Base-by-base conservation (phyloP, 2,329 filamentous ascomycete species). In the Trichoderma citrinoviride region DNA sequence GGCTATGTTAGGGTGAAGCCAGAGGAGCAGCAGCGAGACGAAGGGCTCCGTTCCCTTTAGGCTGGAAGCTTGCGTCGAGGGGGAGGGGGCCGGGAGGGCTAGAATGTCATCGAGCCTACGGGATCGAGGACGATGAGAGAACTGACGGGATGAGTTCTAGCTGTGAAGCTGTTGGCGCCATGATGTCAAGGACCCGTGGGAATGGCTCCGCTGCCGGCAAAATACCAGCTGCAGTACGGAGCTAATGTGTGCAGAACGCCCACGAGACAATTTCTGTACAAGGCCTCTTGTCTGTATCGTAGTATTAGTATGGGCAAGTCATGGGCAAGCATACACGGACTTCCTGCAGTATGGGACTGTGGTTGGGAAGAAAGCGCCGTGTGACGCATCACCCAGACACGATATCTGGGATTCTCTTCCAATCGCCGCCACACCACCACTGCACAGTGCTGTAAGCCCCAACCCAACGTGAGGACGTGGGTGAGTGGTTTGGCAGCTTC, bases 131-230 rank as follows among this genome's bases (percentile, higher is more conserved):
- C 33, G 37, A 61, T 52, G 37, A 52, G 52, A 52, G 43, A 47
- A 43, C 57, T 37, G 33, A 37, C 33, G 33, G 40, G 58, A 53
- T 62, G 53, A 46, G 3, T 37, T 62, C 47, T 21, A 14, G 44
- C 41, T 43, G 10, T 12, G 33, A 37, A 29, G n/a, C 23, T 50
- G 47, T 50, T 55, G 50, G 50, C 25, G 29, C 27, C 41, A 64
- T 64, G 61, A 64, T 64, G 61, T 56, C 61, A 64, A 60, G 41
- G 57, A 52, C 29, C 57, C 57, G 50, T 49, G 57, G 29, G 21
- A 21, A 27, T 27, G 57, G 43, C 61, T 56, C 61, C 61, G 52
- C 58, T 54, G 40, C 49, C 47, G 49, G 58, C 58, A 54, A 46
- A 54, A 62, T 62, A 37, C 10, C 1, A 37, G 10, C 33, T 37